These are phyloP conservation scores for Arctium lappa DNA, from an alignment of 129 eudicot species.

Conservation along the genomic window DNA sequence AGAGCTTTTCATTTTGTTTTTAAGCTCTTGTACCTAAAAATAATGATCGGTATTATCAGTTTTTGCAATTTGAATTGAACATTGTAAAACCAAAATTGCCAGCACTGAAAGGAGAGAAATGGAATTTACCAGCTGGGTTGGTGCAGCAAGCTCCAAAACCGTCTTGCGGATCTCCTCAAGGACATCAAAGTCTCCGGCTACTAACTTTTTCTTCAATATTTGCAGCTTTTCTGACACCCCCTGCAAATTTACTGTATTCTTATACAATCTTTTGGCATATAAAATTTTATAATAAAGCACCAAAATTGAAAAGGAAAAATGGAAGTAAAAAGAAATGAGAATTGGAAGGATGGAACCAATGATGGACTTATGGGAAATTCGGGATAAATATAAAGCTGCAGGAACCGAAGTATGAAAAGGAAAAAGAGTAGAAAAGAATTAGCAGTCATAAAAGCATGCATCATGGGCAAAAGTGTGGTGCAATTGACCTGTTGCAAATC, in stretches of 20 bases:
- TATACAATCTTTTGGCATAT: not conserved
- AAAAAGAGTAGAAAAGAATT: not conserved
- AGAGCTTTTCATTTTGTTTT: constrained; percentile 65
- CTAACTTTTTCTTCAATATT: constrained; percentile 58
- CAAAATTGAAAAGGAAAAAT: not conserved
- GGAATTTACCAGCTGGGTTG: constrained; percentile 69
- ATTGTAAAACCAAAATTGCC: not conserved
- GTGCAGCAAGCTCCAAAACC: constrained; percentile 73
- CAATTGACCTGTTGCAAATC: not conserved
- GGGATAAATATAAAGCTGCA: not conserved
- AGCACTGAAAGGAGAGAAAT: not conserved
- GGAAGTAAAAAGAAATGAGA: not conserved
- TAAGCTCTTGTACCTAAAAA: constrained; percentile 72
- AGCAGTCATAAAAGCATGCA: not conserved
- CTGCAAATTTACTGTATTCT: constrained; percentile 39
- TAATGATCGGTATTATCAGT: constrained; percentile 5
- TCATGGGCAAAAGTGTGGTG: not conserved
- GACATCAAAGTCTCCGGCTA: constrained; percentile 48
- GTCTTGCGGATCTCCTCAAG: constrained; percentile 83
- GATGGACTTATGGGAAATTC: not conserved
- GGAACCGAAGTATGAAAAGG: not conserved
- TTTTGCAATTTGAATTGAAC: not conserved
- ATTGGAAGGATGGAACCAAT: not conserved
- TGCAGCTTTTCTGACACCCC: constrained; percentile 64
- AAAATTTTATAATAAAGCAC: constrained; percentile 1